These are phyloP conservation scores for Lipomyces chichibuensis DNA, from an alignment of 805 yeast species.

Conservation along the genomic window DNA sequence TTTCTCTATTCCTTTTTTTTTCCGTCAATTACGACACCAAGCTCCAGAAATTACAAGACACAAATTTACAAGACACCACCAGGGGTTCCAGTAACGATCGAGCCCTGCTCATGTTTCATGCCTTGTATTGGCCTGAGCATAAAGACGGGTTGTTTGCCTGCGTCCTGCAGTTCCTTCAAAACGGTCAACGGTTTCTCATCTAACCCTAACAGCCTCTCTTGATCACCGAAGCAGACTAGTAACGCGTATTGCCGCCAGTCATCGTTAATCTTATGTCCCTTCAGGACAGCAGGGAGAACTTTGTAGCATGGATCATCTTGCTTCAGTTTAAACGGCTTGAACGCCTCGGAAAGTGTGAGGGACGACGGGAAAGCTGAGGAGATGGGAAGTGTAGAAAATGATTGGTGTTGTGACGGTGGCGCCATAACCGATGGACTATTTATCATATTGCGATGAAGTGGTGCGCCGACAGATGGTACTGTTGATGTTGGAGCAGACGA, in stretches of 20 bases:
- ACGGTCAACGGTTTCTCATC: conserved; percentile 88
- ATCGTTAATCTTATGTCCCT: conserved; percentile 73
- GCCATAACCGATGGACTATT: not conserved
- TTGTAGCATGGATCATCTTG: conserved; percentile 90
- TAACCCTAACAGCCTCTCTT: conserved; percentile 77
- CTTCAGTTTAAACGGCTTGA: conserved; percentile 81
- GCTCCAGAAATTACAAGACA: not conserved
- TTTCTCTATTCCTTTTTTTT: not conserved
- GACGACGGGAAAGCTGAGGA: conserved; percentile 14
- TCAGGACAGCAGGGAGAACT: conserved; percentile 85
- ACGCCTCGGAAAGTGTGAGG: conserved; percentile 57
- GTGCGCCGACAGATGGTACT: not conserved
- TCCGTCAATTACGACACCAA: not conserved
- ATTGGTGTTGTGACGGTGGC: conserved; percentile 1
- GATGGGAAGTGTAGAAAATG: not conserved
- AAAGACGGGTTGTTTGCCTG: conserved; percentile 86
- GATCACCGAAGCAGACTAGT: conserved; percentile 87
- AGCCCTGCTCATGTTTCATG: conserved; percentile 36
- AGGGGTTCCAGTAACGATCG: conserved; percentile 35
- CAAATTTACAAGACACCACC: conserved; percentile 34
- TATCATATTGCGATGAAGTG: not conserved
- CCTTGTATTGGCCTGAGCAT: conserved; percentile 85
- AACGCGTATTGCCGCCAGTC: conserved; percentile 90
- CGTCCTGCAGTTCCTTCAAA: conserved; percentile 80
- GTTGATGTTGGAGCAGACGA: not conserved